These are phyloP conservation scores for Puya raimondii DNA, from an alignment of 176 grass and related monocot genomes.

Conservation along the genomic window DNA sequence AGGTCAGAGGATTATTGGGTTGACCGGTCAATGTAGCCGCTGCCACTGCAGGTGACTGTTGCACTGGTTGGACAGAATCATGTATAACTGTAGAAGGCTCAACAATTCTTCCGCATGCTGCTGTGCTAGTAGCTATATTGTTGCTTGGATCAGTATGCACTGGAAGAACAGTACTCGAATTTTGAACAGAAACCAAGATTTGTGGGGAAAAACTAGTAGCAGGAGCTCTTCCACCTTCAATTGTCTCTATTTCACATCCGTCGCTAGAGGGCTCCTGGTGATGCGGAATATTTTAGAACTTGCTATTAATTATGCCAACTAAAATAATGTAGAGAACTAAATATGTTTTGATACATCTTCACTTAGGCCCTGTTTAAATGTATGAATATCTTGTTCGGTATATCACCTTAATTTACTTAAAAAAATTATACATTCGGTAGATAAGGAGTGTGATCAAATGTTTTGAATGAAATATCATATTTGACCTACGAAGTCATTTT, in stretches of 20 bases:
- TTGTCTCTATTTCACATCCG: constrained; percentile 7
- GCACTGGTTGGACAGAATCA: background rate
- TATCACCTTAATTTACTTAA: background rate
- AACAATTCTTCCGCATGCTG: constrained; percentile 14
- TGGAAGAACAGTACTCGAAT: constrained; percentile 1
- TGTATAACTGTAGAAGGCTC: background rate
- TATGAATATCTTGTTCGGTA: background rate
- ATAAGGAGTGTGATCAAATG: no score
- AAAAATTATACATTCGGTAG: background rate
- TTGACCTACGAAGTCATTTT: no score
- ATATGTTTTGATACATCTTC: background rate
- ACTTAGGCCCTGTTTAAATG: background rate
- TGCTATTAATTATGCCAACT: background rate
- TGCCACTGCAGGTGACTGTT: background rate
- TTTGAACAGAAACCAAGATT: constrained; percentile 14
- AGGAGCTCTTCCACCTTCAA: constrained; percentile 13
- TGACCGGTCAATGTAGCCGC: constrained; percentile 12
- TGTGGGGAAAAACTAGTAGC: constrained; percentile 14
- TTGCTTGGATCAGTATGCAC: background rate
- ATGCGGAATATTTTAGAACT: background rate
- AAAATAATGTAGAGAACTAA: background rate
- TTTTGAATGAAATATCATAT: no score
- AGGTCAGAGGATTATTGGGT: constrained; percentile 13
- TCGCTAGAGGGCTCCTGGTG: constrained; percentile 27
- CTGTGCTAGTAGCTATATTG: constrained; percentile 3